phyloP scores from a whole-genome alignment of 2,329 filamentous ascomycete species.

The Daldinia sp. region DNA sequence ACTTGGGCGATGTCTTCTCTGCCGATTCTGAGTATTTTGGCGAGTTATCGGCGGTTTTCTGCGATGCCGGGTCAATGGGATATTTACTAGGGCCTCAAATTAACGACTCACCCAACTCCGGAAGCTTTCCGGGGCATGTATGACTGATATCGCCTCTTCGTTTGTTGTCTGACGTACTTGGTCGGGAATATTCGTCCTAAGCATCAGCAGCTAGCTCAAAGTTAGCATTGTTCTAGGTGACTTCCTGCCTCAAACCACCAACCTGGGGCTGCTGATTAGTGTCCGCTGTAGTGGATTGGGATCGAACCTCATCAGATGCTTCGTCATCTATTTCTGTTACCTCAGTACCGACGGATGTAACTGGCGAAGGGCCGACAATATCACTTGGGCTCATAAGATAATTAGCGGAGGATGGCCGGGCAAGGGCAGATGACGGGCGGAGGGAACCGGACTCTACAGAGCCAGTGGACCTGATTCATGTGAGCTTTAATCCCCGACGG shows the following conservation, averaged over 20 bases:
- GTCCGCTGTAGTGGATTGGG: constrained; percentile 48
- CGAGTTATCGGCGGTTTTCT: constrained; percentile 55
- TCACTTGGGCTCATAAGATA: constrained; percentile 70
- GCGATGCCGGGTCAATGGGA: constrained; percentile 36
- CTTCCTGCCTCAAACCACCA: constrained; percentile 32
- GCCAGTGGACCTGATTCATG: constrained; percentile 48
- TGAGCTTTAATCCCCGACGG: constrained; percentile 5
- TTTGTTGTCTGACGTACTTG: constrained; percentile 66
- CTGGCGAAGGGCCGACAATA: constrained; percentile 81
- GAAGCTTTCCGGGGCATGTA: constrained; percentile 88
- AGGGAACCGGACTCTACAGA: constrained; percentile 58
- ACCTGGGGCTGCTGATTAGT: constrained; percentile 51
- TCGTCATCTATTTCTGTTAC: constrained; percentile 87
- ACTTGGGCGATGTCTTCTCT: constrained; percentile 50
- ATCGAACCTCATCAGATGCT: constrained; percentile 66
- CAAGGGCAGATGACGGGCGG: constrained; percentile 60
- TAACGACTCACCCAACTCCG: constrained; percentile 72
- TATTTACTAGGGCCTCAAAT: background rate
- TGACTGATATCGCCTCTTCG: constrained; percentile 87
- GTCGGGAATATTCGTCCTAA: constrained; percentile 66
- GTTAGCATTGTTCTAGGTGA: constrained; percentile 29
- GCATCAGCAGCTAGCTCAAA: constrained; percentile 57
- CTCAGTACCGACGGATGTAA: constrained; percentile 85
- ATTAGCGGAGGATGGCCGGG: constrained; percentile 62
- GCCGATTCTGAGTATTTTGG: constrained; percentile 48